Evolutionary conservation across 108 stramenopile genomes (phyloP), one percentile per base, ranked within the genome.

Genomic region (Fragilaria radians): DNA sequence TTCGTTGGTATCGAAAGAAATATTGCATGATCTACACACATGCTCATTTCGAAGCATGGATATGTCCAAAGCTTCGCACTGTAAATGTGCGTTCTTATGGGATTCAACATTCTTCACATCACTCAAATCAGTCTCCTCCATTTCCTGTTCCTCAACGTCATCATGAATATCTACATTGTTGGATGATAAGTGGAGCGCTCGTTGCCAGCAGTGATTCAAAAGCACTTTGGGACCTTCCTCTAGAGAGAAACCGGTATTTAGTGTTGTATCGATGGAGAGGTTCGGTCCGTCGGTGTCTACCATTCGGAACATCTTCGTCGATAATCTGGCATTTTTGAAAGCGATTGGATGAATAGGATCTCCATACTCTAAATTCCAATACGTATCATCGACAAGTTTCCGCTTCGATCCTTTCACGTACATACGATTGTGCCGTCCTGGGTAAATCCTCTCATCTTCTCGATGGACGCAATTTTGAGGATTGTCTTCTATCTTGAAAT

Each of bases 181-280:
- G 7, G 63, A 66, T 42, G 73, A 45, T 25, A 62, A 59, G 57
- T 74, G 73, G 21, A 74, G 67, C 1, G 73, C 73, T 32, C 73
- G 67, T 45, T 68, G 62, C 73, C 73, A 74, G 31, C 73, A 74
- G 14, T 62, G 63, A 32, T 62, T 46, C 45, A 74, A 46, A 46
- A 74, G 28, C 4, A 67, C 67, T 23, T 62, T 36, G 1, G 68
- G 67, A 18, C 57, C 60, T 14, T 74, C 48, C 4, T 4, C 42
- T 23, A 22, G 29, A 19, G 32, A 42, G n/a, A 57, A 19, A 42
- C n/a, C 30, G 18, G 25, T 18, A 48, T 48, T 19, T 3, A 25
- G 25, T 52, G 22, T 52, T 1, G 52, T 22, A 26, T 52, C 26
- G 18, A 26, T 17, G 3, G 26, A 24, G 2, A 52, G 52, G 18